A percentile compares a stretch with the other conserved stretches of the same genome.
phyloP scores from a whole-genome alignment of 352 stramenopile genomes.

The Phytophthora cryptogea region DNA sequence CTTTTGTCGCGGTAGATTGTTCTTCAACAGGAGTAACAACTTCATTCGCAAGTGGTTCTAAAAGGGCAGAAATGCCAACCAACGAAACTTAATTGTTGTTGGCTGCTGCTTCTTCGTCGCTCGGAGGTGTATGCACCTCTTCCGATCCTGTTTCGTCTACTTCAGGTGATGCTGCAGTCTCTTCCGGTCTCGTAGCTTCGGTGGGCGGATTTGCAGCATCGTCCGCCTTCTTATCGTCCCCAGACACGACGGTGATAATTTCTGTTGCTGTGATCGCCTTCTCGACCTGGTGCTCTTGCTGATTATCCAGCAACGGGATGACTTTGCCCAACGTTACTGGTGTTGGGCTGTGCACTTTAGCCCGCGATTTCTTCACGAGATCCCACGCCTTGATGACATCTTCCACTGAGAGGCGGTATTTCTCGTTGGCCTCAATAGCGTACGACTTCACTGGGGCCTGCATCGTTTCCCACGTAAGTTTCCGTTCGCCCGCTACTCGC shows the following conservation, averaged over 20 bases:
- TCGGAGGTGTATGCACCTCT: not conserved
- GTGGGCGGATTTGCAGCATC: not conserved
- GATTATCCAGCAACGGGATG: slow-evolving; percentile 8
- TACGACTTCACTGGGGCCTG: slow-evolving; percentile 63
- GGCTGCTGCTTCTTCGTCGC: not conserved
- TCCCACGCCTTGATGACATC: slow-evolving; percentile 29
- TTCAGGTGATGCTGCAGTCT: slow-evolving; percentile 1
- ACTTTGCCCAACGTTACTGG: slow-evolving; percentile 24
- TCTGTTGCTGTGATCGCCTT: slow-evolving; percentile 28
- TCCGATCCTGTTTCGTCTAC: not conserved
- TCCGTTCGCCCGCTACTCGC: slow-evolving; percentile 35
- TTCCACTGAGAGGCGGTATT: slow-evolving; percentile 45
- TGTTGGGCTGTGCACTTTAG: not conserved
- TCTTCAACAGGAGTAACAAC: slow-evolving; percentile 1
- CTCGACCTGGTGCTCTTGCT: slow-evolving; percentile 9
- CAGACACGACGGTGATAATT: slow-evolving; percentile 8
- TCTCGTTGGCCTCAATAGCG: slow-evolving; percentile 62
- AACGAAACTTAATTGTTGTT: slow-evolving; percentile 7
- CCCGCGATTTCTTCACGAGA: slow-evolving; percentile 13
- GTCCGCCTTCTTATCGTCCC: slow-evolving; percentile 7
- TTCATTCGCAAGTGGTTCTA: not conserved
- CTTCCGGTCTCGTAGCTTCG: slow-evolving; percentile 11
- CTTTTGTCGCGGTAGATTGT: not conserved
- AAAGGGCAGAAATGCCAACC: not conserved
- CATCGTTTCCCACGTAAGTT: slow-evolving; percentile 73